Base-by-base conservation (phyloP, 2,329 filamentous ascomycete genomes). In the Trichoderma lentiforme region DNA sequence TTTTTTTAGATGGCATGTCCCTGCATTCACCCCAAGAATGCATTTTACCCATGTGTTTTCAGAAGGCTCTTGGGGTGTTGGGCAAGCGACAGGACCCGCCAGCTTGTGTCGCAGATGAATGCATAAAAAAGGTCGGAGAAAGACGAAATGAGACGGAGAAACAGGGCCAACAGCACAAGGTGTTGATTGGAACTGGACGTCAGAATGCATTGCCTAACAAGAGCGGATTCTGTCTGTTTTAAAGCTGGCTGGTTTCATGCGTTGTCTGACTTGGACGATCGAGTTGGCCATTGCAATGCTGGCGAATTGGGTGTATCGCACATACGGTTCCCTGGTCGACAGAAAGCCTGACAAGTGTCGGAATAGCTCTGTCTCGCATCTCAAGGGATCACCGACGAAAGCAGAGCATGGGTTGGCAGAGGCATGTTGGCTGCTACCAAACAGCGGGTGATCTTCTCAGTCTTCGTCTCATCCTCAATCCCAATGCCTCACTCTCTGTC, bases 1-100 rank as follows among this genome's bases (percentile, higher is more conserved):
- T 12, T 18, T 39, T 39, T 18, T 39, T 2, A 43, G 3, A n/a
- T 71, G 58, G 62, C 51, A 67, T 26, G 12, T 8, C 62, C 62
- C 63, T 75, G 60, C 67, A 71, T 71, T 47, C 14, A 32, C 9
- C 18, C 14, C 24, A 43, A 53, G 67, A 63, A 70, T 74, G 36
- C 51, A 43, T 39, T 69, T 66, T 28, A 34, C 57, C 61, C 68
- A 58, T 69, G 57, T 72, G 53, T 57, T 70, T 56, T 57, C 56
- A 51, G 34, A 28, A 67, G 26, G 39, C 53, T 60, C 36, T 26
- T 34, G 36, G 26, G 66, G 21, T 28, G 56, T 51, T 51, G 43
- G 43, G 53, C 51, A 43, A 65, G 56, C n/a, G 64, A 72, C 57
- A 51, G 30, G 64, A 43, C 57, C 56, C 26, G 36, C 70, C 39